phyloP scores from a whole-genome alignment of 306 rosid genomes.

The Hylodesmum podocarpum region DNA sequence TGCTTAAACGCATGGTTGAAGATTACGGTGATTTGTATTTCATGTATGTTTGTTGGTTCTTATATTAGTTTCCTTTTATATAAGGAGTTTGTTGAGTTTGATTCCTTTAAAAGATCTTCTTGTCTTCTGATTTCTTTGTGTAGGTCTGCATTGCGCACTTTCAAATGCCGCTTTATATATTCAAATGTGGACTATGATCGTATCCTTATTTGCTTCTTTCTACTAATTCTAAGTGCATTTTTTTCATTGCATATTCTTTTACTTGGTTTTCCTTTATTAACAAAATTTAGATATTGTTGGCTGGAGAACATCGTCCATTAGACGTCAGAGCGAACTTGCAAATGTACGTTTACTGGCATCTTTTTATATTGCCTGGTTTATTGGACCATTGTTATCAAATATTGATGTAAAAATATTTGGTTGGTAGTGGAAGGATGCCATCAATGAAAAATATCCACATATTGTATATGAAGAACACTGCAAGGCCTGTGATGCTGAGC shows the following conservation, averaged over 20 bases:
- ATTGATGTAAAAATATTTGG: slow-evolving; percentile 23
- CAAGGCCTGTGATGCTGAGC: slow-evolving; percentile 78
- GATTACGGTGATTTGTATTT: slow-evolving; percentile 64
- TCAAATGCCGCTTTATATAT: slow-evolving; percentile 74
- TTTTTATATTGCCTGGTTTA: slow-evolving; percentile 23
- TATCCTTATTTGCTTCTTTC: slow-evolving; percentile 50
- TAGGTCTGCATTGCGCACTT: slow-evolving; percentile 87
- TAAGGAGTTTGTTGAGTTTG: not conserved
- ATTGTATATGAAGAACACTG: slow-evolving; percentile 89
- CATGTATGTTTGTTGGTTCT: slow-evolving; percentile 61
- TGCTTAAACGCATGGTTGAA: slow-evolving; percentile 87
- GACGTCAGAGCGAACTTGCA: slow-evolving; percentile 80
- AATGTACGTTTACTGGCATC: slow-evolving; percentile 55
- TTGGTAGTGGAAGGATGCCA: slow-evolving; percentile 75
- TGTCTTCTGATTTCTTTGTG: slow-evolving; percentile 31
- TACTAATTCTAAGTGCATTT: not conserved
- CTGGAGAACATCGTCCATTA: slow-evolving; percentile 94
- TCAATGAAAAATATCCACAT: slow-evolving; percentile 90
- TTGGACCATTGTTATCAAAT: slow-evolving; percentile 1
- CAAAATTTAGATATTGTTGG: slow-evolving; percentile 76
- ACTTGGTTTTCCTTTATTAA: slow-evolving; percentile 47
- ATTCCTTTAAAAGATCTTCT: slow-evolving; percentile 11
- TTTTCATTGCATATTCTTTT: not conserved
- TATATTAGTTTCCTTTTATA: not conserved
- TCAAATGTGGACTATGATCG: slow-evolving; percentile 91